phyloP scores from a whole-genome alignment of 768 basidiomycete species.

The Coprinopsis marcescibilis region DNA sequence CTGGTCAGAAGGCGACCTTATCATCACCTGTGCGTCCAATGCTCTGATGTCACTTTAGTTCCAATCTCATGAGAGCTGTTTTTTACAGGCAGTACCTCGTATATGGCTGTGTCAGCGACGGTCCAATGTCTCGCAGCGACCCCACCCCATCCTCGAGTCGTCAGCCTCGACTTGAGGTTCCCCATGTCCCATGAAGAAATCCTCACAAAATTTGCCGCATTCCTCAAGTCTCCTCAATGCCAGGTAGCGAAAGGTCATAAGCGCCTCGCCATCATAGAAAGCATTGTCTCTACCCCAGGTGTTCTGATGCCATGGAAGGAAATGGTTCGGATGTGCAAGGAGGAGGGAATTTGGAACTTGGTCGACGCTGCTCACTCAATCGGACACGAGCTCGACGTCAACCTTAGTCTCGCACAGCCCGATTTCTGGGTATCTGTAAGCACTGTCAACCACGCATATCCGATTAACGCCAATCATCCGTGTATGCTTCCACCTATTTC shows the following conservation, averaged over 20 bases:
- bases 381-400: constrained; percentile 65
- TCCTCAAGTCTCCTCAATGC: constrained; percentile 16
- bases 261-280: constrained; percentile 66
- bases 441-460: neutral
- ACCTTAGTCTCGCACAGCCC: constrained; percentile 49
- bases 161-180: constrained; percentile 47
- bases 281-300: constrained; percentile 61
- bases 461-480: neutral
- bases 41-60: constrained; percentile 12
- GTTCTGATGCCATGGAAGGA: constrained; percentile 72
- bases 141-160: constrained; percentile 45
- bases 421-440: constrained; percentile 79
- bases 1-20: constrained; percentile 61
- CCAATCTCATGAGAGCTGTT: neutral
- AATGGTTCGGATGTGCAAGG: constrained; percentile 57
- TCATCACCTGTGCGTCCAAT: constrained; percentile 47
- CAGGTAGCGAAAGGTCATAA: constrained; percentile 29
- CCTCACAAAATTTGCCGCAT: constrained; percentile 39
- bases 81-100: constrained; percentile 35
- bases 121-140: constrained; percentile 51
- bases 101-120: constrained; percentile 47
- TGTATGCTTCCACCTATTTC: neutral
- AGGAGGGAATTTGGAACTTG: constrained; percentile 59
- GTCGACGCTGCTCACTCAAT: constrained; percentile 81
- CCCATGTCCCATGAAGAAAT: constrained; percentile 54